phyloP scores from a whole-genome alignment of 306 rosid genomes.

The Erythrophleum fordii region DNA sequence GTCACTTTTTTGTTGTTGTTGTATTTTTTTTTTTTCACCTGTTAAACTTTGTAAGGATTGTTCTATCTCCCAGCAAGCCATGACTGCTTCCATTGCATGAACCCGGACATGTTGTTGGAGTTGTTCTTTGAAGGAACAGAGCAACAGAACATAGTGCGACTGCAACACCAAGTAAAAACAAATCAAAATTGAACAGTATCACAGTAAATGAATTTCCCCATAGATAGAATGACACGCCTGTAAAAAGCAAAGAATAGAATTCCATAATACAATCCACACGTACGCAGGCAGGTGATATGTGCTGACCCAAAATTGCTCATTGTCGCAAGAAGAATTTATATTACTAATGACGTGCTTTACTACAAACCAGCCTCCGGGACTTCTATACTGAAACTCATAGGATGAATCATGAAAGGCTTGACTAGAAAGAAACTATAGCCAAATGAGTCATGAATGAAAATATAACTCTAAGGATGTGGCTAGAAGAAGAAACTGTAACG shows the following conservation, averaged over 20 bases:
- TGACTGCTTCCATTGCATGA: constrained; percentile 98
- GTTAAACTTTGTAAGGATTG: constrained; percentile 91
- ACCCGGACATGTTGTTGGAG: constrained; percentile 93
- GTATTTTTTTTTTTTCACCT: too few species aligned
- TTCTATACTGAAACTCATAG: neutral
- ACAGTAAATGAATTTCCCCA: neutral
- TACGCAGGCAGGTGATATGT: neutral
- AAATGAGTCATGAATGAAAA: neutral
- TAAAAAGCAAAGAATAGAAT: neutral
- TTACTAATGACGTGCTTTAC: neutral
- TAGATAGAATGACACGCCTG: neutral
- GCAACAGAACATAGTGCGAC: constrained; percentile 89
- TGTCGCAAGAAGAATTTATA: neutral
- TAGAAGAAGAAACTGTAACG: neutral
- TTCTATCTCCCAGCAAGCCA: constrained; percentile 99
- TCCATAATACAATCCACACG: neutral
- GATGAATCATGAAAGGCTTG: neutral
- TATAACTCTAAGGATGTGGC: neutral
- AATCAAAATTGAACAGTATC: constrained; percentile 6
- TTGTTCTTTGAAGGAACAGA: constrained; percentile 94
- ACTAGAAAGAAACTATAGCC: neutral
- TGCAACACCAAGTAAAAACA: constrained; percentile 45
- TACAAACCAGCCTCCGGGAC: neutral
- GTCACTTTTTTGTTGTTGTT: constrained; percentile 16
- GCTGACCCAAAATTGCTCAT: neutral